Evolutionary conservation across 371 early-diverging fungal species (phyloP).

Genomic region (Basidiobolus meristosporus): DNA sequence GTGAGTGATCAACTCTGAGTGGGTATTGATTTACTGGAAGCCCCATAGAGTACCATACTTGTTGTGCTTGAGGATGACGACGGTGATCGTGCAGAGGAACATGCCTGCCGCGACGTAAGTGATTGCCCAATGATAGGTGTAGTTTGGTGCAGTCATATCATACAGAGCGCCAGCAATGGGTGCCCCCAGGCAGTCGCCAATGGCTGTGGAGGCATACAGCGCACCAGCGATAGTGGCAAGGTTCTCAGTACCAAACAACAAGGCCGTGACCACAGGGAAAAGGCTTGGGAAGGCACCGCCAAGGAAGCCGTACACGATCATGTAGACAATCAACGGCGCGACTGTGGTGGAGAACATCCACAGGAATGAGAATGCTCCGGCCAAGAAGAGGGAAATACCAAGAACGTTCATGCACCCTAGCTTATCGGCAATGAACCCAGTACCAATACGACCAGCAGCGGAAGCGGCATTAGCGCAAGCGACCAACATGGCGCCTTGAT

Average conservation of each 20-base stretch:
- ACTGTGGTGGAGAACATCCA: conserved; percentile 34
- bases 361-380: conserved; percentile 13
- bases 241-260: conserved; percentile 9
- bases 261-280: conserved; percentile 19
- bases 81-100: not conserved
- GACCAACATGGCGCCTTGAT: conserved; percentile 22
- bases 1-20: no score
- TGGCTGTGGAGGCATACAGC: conserved; percentile 14
- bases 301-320: conserved; percentile 27
- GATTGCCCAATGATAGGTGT: conserved; percentile 5
- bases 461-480: conserved; percentile 28
- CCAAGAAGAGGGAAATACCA: conserved; percentile 15
- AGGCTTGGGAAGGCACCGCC: conserved; percentile 25
- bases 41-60: not conserved
- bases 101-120: not conserved
- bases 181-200: conserved; percentile 19
- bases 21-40: conserved; percentile 1
- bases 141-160: conserved; percentile 10
- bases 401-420: conserved; percentile 38
- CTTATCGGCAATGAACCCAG: conserved; percentile 35
- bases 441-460: conserved; percentile 38
- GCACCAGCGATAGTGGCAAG: conserved; percentile 15
- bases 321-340: conserved; percentile 20
- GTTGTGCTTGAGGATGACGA: not conserved
- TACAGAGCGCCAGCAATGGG: conserved; percentile 33